Base-by-base conservation (phyloP, 371 early-diverging fungal genomes). In the Rhizopus sp. region DNA sequence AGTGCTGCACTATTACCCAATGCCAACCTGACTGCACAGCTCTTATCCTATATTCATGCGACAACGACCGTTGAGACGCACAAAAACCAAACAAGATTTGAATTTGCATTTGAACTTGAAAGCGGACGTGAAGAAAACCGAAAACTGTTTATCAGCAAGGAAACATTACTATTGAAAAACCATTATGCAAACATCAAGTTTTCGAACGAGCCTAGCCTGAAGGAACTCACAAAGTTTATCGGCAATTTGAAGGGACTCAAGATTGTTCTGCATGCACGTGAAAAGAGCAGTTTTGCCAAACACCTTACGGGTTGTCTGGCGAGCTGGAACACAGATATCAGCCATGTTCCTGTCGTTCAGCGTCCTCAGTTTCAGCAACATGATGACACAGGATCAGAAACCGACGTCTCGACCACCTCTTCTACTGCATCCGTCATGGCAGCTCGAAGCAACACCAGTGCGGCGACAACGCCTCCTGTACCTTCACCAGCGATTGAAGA, bases 121-220 rank as follows among this genome's bases (percentile, higher is more conserved):
- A 35, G 50, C 29, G 23, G 23, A 5, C 55, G 42, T 12, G 55
- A 57, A 17, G 57, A 63, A 30, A 60, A 63, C 17, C 42, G 17
- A 12, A 16, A 60, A 1, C 37, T 70, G 12, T 39, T 70, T 3
- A 54, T 66, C 13, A 63, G 63, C 15, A 69, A 69, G 16, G 57
- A 62, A 7, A 62, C 64, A 9, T 55, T 56, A 8, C 55, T 64
- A 1, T 35, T 64, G 3, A 57, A 69, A 33, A 66, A 51, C 12
- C 70, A 65, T 16, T 48, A 68, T 1, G 52, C 60, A 10, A 62
- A 58, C 31, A 55, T 70, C 35, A 55, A 59, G 23, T 70, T 80
- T 35, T 73, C 82, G 0, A 68, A 72, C 23, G 83, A 85, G 50
- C 85, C 85, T 10, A 80, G 83, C 0, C 48, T 81, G 1, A 60